Evolutionary conservation across 1,284 basidiomycete genomes (phyloP).

Genomic region (Ganoderma leucocontextum): DNA sequence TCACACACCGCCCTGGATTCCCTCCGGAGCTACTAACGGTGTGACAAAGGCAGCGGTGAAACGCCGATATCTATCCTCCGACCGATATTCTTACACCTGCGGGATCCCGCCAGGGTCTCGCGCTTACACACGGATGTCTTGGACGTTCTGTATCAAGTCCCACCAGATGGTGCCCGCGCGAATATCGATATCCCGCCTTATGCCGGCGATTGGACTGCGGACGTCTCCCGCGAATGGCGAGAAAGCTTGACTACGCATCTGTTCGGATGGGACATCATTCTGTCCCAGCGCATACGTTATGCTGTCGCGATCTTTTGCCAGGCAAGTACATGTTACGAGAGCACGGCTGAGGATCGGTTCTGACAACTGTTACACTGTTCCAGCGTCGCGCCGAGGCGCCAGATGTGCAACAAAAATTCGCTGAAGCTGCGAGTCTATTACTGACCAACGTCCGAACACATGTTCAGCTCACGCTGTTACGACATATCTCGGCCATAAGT

Average conservation of each 20-base stretch:
- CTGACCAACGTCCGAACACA: slow-evolving; percentile 61
- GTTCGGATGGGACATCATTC: slow-evolving; percentile 64
- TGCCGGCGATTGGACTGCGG: slow-evolving; percentile 36
- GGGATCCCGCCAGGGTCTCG: slow-evolving; percentile 44
- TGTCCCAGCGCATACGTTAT: slow-evolving; percentile 62
- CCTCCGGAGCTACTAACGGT: slow-evolving; percentile 14
- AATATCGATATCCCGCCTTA: slow-evolving; percentile 44
- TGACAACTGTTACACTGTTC: slow-evolving; percentile 42
- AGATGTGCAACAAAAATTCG: slow-evolving; percentile 51
- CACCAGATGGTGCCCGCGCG: slow-evolving; percentile 45
- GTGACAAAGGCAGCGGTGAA: slow-evolving; percentile 48
- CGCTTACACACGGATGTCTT: slow-evolving; percentile 57
- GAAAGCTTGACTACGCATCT: slow-evolving; percentile 61
- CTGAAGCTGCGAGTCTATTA: slow-evolving; percentile 56
- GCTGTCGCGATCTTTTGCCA: slow-evolving; percentile 69
- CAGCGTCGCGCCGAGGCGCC: slow-evolving; percentile 38
- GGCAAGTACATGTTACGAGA: slow-evolving; percentile 52
- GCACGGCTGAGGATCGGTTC: slow-evolving; percentile 1
- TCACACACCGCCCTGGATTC: slow-evolving; percentile 7
- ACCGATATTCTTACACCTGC: slow-evolving; percentile 57
- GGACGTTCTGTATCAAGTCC: slow-evolving; percentile 46
- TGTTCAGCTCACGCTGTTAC: slow-evolving; percentile 61
- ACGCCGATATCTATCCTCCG: slow-evolving; percentile 63
- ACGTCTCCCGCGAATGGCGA: slow-evolving; percentile 53
- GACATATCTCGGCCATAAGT: slow-evolving; percentile 59